phyloP scores from a whole-genome alignment of 805 yeast species.

The Yamadazyma insecticola region DNA sequence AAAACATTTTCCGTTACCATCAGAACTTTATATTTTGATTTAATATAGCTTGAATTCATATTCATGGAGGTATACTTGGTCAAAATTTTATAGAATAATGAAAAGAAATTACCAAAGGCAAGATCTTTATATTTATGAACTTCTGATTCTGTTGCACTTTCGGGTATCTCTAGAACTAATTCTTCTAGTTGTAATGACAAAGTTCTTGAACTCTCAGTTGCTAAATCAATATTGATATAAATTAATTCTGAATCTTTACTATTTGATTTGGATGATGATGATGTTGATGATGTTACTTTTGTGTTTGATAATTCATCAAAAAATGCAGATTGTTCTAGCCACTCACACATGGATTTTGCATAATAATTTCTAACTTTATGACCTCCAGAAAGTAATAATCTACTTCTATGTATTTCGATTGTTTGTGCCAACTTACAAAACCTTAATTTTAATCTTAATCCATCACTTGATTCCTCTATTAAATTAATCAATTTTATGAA shows the following conservation, averaged over 20 bases:
- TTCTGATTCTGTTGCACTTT: constrained; percentile 50
- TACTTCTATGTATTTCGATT: constrained; percentile 28
- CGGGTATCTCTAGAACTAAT: constrained; percentile 58
- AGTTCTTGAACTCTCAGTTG: constrained; percentile 58
- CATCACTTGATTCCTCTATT: constrained; percentile 23
- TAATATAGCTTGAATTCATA: constrained; percentile 9
- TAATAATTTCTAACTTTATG: constrained; percentile 43
- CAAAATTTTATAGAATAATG: constrained; percentile 50
- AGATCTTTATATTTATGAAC: constrained; percentile 51
- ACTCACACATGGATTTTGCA: constrained; percentile 43
- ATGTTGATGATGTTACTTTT: constrained; percentile 1
- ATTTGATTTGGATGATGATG: constrained; percentile 1
- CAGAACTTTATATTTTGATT: constrained; percentile 49
- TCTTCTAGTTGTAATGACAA: constrained; percentile 51
- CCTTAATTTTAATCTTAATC: constrained; percentile 38
- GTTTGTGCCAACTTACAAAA: constrained; percentile 35
- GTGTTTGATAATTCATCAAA: constrained; percentile 19
- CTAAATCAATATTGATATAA: constrained; percentile 46
- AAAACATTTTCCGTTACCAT: constrained; percentile 60
- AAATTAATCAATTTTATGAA: constrained; percentile 24
- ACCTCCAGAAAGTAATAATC: constrained; percentile 40
- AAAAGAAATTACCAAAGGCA: constrained; percentile 66
- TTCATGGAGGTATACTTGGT: constrained; percentile 37
- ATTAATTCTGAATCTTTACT: constrained; percentile 8
- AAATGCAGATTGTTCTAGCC: constrained; percentile 52